Conservation (phyloP, 2,329 filamentous ascomycete species). For the Diaporthe australafricana region DNA sequence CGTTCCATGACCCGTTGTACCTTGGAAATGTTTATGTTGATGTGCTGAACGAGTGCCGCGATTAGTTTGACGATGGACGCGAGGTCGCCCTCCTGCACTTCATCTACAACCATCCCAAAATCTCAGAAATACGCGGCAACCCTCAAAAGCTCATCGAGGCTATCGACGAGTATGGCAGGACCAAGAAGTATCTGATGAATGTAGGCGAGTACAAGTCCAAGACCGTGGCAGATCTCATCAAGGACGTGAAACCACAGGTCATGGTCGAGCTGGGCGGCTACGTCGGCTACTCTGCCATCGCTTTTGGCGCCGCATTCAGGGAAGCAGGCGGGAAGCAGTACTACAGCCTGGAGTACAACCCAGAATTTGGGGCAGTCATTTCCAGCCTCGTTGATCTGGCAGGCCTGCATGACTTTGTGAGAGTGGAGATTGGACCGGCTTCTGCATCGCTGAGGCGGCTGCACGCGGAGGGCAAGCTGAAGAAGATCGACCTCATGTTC, state of each 20-base stretch:
- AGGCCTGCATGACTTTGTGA: constrained; percentile 76
- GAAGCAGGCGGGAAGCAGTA: constrained; percentile 73
- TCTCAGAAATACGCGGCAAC: constrained; percentile 72
- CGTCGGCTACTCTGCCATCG: constrained; percentile 83
- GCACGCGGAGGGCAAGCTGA: constrained; percentile 62
- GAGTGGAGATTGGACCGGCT: constrained; percentile 77
- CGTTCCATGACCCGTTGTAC: constrained; percentile 24
- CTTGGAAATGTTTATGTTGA: neutral
- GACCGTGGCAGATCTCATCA: constrained; percentile 77
- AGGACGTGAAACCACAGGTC: constrained; percentile 60
- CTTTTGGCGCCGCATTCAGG: constrained; percentile 76
- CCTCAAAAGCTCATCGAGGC: constrained; percentile 73
- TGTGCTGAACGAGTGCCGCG: neutral
- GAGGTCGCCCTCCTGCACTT: constrained; percentile 80
- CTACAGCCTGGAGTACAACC: constrained; percentile 78
- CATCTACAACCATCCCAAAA: constrained; percentile 70
- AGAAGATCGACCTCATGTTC: constrained; percentile 78
- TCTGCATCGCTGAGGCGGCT: constrained; percentile 74
- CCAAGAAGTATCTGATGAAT: constrained; percentile 82
- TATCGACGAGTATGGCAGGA: constrained; percentile 74
- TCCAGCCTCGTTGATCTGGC: constrained; percentile 78
- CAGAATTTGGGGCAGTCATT: constrained; percentile 79
- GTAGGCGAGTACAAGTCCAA: constrained; percentile 80
- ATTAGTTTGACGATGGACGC: constrained; percentile 74
- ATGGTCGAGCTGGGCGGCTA: constrained; percentile 82